Evolutionary conservation across 305 asterid species (phyloP), one percentile per base, ranked within the genome.

Genomic region (Nicotiana rustica): DNA sequence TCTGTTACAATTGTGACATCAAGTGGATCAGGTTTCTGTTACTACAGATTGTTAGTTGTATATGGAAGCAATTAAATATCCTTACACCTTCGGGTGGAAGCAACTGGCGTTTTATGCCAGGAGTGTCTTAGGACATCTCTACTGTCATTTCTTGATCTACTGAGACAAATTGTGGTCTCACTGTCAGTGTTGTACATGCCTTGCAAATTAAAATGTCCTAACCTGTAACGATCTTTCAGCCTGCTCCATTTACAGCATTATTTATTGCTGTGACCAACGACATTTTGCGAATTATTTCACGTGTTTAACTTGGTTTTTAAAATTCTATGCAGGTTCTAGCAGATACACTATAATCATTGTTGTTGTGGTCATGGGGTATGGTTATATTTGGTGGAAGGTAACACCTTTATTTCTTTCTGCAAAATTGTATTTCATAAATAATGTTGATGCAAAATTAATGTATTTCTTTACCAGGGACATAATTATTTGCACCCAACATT

Each of bases 371-470:
- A 92, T 88, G 80, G 99, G 98, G 89, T 95, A 88, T 84, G 98
- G 99, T 87, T 96, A 90, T 80, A 78, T 93, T 78, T 93, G 98
- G 99, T 96, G 99, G 98, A 96, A 96, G 98, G 99, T 96, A 91
- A 83, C 52, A 35, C 25, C 36, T 81, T 59, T 47, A 81, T 57
- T 57, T 66, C 13, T 64, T 31, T 81, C 36, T 80, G 52, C 10
- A 38, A 41, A 52, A 52, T 69, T n/a, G 13, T 73, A 12, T 81
- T 67, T 56, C 21, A 35, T 15, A 19, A 52, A 52, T 75, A 52
- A 71, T 75, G 65, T 15, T 52, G 47, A 52, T 75, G 47, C 65
- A 75, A 57, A 73, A 21, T 21, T 14, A 21, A 14, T 73, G 64
- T 49, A 41, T 49, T 52, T 41, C 8, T 41, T 41, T 8, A 41